Base-by-base conservation (phyloP, 2,329 filamentous ascomycete genomes). In the Trichoderma guizhouense region DNA sequence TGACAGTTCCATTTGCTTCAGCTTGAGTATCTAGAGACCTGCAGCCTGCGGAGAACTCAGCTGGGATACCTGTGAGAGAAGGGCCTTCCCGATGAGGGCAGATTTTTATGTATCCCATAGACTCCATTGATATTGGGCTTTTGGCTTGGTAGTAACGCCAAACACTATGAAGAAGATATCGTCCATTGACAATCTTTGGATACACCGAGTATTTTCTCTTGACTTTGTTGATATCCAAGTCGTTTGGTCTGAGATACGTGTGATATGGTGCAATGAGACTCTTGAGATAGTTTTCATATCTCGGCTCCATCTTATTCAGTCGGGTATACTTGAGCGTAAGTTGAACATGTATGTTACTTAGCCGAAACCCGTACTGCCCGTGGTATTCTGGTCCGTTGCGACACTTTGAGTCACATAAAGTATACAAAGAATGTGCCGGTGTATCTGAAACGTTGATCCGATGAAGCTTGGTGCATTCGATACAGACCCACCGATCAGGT, bases 181-280 rank as follows among this genome's bases (percentile, higher is more conserved):
- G 72, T n/a, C 71, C 73, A 1, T 63, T 15, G 18, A 72, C 72
- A 26, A 75, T 55, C 32, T 69, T 72, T 9, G 74, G 71, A n/a
- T 51, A 70, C 14, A 28, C 30, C 1, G 62, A 72, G 4, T 43
- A 36, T 55, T 43, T n/a, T 7, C 39, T 57, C 7, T 43, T 55
- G 28, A 68, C 24, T 12, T 6, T 11, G 32, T 32, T 30, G 3
- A 5, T 6, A 15, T 9, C 9, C 43, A 34, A 47, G 43, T 9
- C 18, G n/a, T 21, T 24, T 3, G 18, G 30, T 4, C 2, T 7
- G 14, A 36, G 2, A 7, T 2, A 7, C 24, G 12, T 15, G 32
- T 73, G 60, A 21, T 62, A n/a, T 2, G 72, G 53, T 14, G 53
- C 18, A 6, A 72, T 24, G 3, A 74, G 62, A 8, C 32, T 47